These are phyloP conservation scores for Prunella vulgaris DNA, from an alignment of 257 asterid genomes.

Conservation along the genomic window DNA sequence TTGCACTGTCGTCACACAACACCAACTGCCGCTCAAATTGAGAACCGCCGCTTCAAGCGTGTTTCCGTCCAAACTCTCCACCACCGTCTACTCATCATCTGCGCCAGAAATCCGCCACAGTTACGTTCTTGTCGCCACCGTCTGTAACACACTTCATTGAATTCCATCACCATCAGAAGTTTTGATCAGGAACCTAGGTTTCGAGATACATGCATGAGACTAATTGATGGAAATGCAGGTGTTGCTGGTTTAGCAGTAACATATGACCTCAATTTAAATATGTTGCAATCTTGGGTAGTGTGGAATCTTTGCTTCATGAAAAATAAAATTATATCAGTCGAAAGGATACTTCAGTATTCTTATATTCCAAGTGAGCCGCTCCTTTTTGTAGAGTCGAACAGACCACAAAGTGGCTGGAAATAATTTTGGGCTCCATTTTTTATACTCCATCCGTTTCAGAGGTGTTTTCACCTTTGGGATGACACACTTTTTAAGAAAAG, in stretches of 20 bases:
- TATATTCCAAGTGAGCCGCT: constrained; percentile 71
- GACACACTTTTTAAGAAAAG: too few relatives aligned
- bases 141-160: too few relatives aligned
- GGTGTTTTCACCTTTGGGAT: too few relatives aligned
- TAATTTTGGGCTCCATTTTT: too few relatives aligned
- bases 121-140: too few relatives aligned
- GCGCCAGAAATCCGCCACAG: too few relatives aligned
- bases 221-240: constrained; percentile 71
- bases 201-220: constrained; percentile 57
- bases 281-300: constrained; percentile 61
- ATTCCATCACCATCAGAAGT: constrained; percentile 76
- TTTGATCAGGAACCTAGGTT: constrained; percentile 73
- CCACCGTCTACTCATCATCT: too few relatives aligned
- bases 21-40: too few relatives aligned
- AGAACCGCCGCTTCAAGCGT: too few relatives aligned
- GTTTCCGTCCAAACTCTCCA: too few relatives aligned
- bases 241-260: constrained; percentile 87
- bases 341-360: constrained; percentile 81
- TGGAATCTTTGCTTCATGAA: constrained; percentile 74
- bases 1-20: too few relatives aligned
- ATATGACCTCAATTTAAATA: constrained; percentile 75
- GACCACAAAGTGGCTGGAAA: constrained; percentile 61
- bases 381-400: constrained; percentile 58
- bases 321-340: constrained; percentile 80
- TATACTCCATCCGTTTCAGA: too few relatives aligned